phyloP scores from a whole-genome alignment of 2,329 filamentous ascomycete genomes.

The Trichophyton schoenleinii region DNA sequence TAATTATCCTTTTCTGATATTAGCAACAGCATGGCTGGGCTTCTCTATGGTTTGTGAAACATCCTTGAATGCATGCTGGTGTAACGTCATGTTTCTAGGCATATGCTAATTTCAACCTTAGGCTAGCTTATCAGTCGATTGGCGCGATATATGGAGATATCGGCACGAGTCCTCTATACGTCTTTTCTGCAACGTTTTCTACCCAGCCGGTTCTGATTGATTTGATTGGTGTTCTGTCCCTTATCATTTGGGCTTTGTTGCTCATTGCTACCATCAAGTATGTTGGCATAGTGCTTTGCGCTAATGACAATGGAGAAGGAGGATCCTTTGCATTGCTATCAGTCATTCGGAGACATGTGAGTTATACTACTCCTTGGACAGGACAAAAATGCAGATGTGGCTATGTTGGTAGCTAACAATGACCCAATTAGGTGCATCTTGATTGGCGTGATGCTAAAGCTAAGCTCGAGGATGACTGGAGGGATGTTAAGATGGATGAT shows the following conservation, averaged over 20 bases:
- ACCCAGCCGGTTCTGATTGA: slow-evolving; percentile 34
- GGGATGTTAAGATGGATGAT: slow-evolving; percentile 34
- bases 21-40: slow-evolving; percentile 12
- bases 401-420: not conserved
- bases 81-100: not conserved
- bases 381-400: too few species aligned
- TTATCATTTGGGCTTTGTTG: slow-evolving; percentile 44
- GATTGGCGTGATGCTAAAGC: slow-evolving; percentile 39
- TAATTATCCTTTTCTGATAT: not conserved
- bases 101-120: slow-evolving; percentile 6
- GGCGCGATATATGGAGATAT: slow-evolving; percentile 51
- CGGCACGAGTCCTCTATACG: slow-evolving; percentile 46
- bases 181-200: slow-evolving; percentile 43
- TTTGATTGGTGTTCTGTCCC: slow-evolving; percentile 41
- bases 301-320: slow-evolving; percentile 47
- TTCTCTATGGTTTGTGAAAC: slow-evolving; percentile 12
- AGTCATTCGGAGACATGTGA: slow-evolving; percentile 40
- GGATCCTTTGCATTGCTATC: slow-evolving; percentile 45
- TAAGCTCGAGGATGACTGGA: slow-evolving; percentile 36
- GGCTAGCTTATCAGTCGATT: slow-evolving; percentile 43
- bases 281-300: slow-evolving; percentile 40
- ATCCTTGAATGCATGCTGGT: not conserved
- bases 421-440: slow-evolving; percentile 34
- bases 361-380: not conserved
- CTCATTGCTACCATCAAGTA: slow-evolving; percentile 49